A percentile compares a stretch with the other conserved stretches of the same genome.
Conservation (phyloP, 75 land plant species). For the Gnetum montanum region DNA sequence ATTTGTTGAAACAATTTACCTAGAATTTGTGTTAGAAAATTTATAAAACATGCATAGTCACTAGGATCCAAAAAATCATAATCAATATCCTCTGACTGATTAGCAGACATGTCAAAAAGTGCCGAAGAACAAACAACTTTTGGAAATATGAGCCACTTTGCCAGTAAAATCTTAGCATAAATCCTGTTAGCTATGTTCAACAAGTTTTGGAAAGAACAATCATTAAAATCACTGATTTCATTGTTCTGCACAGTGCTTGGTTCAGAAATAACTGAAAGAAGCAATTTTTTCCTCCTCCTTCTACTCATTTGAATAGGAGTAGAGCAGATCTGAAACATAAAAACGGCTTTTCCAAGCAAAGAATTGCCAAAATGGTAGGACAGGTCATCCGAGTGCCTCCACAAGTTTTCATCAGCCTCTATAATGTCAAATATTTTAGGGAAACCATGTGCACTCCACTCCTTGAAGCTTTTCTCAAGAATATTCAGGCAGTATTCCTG, state of each 20-base stretch:
- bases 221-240: constrained; percentile 12
- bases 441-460: constrained; percentile 44
- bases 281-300: constrained; percentile 27
- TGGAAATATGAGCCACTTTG: constrained; percentile 43
- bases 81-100: no score
- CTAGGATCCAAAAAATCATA: constrained; percentile 12
- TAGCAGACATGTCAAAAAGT: neutral
- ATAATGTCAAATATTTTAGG: constrained; percentile 16
- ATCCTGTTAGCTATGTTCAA: constrained; percentile 26
- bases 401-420: constrained; percentile 14
- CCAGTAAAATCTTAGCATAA: constrained; percentile 34
- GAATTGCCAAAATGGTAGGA: constrained; percentile 10
- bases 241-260: constrained; percentile 11
- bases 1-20: constrained; percentile 26
- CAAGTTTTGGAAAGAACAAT: constrained; percentile 13
- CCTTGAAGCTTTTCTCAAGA: constrained; percentile 22
- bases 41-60: constrained; percentile 18
- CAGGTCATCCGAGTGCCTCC: constrained; percentile 14
- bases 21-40: constrained; percentile 23
- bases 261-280: constrained; percentile 34
- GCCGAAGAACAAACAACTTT: neutral
- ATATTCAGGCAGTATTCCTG: constrained; percentile 32
- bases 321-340: constrained; percentile 35
- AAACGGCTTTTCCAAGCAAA: constrained; percentile 37
- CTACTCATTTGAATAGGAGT: constrained; percentile 12